phyloP scores from a whole-genome alignment of 306 rosid genomes.

The Dryas octopetala region DNA sequence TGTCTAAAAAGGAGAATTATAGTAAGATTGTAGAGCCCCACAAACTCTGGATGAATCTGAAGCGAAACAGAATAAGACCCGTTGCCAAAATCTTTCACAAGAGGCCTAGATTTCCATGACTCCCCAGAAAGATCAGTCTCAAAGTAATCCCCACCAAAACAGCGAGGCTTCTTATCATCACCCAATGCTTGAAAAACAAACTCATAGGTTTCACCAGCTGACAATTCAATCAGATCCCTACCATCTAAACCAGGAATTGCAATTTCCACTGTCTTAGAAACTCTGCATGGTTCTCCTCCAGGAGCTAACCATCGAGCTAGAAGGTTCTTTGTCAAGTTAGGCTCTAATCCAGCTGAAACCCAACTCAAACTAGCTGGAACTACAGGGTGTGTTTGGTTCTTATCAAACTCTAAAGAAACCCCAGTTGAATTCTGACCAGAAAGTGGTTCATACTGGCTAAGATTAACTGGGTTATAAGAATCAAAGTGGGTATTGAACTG shows the following conservation, averaged over 20 bases:
- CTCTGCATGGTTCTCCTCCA: constrained; percentile 73
- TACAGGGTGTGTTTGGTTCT: constrained; percentile 14
- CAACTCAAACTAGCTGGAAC: constrained; percentile 39
- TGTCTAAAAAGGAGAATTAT: constrained; percentile 68
- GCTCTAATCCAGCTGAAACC: constrained; percentile 64
- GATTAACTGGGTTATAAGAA: constrained; percentile 28
- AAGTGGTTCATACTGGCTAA: constrained; percentile 23
- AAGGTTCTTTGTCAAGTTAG: constrained; percentile 57
- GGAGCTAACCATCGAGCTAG: constrained; percentile 65
- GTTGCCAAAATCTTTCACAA: constrained; percentile 70
- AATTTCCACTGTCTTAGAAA: constrained; percentile 55
- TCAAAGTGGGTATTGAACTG: constrained; percentile 23
- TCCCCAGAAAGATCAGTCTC: constrained; percentile 90
- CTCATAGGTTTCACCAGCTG: constrained; percentile 75
- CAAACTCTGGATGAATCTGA: constrained; percentile 81
- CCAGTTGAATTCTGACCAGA: constrained; percentile 26
- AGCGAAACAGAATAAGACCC: constrained; percentile 73
- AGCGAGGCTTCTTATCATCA: constrained; percentile 60
- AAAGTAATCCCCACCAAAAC: constrained; percentile 91
- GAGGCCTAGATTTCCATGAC: constrained; percentile 82
- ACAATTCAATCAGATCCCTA: constrained; percentile 43
- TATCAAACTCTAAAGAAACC: constrained; percentile 23
- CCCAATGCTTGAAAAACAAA: constrained; percentile 66
- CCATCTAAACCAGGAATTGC: constrained; percentile 59
- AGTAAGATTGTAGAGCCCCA: constrained; percentile 61